These are phyloP conservation scores for Lasiosphaeria hispida DNA, from an alignment of 495 filamentous ascomycete genomes.

Conservation along the genomic window DNA sequence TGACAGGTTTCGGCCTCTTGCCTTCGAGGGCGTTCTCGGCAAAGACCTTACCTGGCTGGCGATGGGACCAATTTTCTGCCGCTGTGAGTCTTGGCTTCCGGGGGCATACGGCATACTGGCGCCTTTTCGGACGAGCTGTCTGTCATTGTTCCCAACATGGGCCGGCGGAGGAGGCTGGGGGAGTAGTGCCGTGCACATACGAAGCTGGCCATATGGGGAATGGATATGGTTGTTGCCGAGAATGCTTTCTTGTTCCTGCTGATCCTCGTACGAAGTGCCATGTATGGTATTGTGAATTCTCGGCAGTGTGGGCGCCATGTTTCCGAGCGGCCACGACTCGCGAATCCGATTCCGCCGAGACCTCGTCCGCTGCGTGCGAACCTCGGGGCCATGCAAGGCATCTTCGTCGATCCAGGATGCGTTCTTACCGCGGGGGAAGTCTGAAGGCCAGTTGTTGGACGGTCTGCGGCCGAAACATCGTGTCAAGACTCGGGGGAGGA, in stretches of 20 bases:
- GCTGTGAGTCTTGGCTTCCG: neutral
- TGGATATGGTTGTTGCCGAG: constrained; percentile 5
- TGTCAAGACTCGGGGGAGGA: too few relatives aligned
- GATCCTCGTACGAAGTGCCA: constrained; percentile 12
- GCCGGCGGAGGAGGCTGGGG: constrained; percentile 23
- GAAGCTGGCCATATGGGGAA: constrained; percentile 16
- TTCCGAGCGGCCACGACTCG: constrained; percentile 25
- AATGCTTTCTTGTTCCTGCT: neutral
- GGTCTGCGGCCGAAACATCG: too few relatives aligned
- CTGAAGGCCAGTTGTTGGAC: too few relatives aligned
- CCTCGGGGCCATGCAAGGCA: constrained; percentile 39
- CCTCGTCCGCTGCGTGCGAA: constrained; percentile 20
- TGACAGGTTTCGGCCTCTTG: constrained; percentile 25
- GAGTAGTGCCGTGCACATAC: constrained; percentile 11
- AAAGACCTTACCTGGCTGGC: constrained; percentile 16
- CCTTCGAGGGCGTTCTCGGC: constrained; percentile 20
- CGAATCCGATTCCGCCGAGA: constrained; percentile 17
- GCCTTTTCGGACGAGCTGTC: neutral
- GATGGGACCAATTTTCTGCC: neutral
- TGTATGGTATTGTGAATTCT: constrained; percentile 17
- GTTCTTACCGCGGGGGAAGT: constrained; percentile 12
- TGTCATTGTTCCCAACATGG: constrained; percentile 7
- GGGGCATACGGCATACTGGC: neutral
- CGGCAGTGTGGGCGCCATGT: constrained; percentile 21
- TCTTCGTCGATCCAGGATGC: constrained; percentile 44